Percentiles rank a stretch among this genome's conserved stretches.
Conservation (phyloP, 2,329 filamentous ascomycete species). For the Lecanicillium sp. region DNA sequence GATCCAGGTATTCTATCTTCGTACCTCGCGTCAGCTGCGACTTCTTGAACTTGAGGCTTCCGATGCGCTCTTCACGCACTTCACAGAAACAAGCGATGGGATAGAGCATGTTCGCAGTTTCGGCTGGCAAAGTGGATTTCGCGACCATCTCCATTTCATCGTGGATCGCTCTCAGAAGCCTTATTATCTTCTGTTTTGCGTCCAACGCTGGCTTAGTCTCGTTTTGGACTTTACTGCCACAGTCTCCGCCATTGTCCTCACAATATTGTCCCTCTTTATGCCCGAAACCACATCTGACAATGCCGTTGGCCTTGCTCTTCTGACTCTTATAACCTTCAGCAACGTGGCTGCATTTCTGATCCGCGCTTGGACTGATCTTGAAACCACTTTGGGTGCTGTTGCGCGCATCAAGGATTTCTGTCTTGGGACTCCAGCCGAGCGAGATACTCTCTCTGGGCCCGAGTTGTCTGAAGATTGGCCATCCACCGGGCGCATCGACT, state of each 20-base stretch:
- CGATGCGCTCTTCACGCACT: slow-evolving; percentile 35
- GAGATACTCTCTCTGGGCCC: not conserved
- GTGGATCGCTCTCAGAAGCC: slow-evolving; percentile 27
- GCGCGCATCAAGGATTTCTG: not conserved
- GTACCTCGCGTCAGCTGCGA: slow-evolving; percentile 49
- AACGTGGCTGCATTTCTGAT: not conserved
- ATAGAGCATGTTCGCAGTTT: slow-evolving; percentile 22
- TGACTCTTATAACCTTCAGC: not conserved
- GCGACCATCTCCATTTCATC: slow-evolving; percentile 36
- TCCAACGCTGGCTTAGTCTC: slow-evolving; percentile 40
- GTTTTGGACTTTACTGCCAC: slow-evolving; percentile 33
- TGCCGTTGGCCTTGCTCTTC: not conserved
- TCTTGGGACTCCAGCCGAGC: not conserved
- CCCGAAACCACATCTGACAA: not conserved
- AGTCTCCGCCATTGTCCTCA: slow-evolving; percentile 26
- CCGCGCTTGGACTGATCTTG: not conserved
- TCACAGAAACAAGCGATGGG: slow-evolving; percentile 29
- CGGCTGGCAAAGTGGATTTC: slow-evolving; percentile 24
- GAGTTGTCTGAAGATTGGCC: not conserved
- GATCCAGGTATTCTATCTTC: slow-evolving; percentile 27
- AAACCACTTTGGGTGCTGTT: not conserved
- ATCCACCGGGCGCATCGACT: not conserved
- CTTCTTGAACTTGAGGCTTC: slow-evolving; percentile 48
- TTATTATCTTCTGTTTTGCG: slow-evolving; percentile 33
- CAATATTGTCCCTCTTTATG: slow-evolving; percentile 28